phyloP scores from a whole-genome alignment of 1,284 basidiomycete species.

The Tilletia indica region DNA sequence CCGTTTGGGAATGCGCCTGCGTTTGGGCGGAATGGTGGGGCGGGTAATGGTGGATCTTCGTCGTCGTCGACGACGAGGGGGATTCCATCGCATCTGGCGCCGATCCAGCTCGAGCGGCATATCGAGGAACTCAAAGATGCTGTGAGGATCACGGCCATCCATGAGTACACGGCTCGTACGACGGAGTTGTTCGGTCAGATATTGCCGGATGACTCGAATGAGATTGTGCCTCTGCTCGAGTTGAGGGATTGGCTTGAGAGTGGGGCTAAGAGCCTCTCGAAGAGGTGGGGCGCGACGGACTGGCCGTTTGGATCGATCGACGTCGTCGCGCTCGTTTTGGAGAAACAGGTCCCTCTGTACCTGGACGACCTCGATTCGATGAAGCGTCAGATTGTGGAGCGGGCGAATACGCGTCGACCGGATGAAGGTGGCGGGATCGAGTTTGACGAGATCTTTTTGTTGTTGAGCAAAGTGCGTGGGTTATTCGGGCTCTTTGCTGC shows the following conservation, averaged over 20 bases:
- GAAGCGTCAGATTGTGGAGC: conserved; percentile 45
- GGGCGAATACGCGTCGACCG: conserved; percentile 26
- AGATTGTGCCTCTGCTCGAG: conserved; percentile 70
- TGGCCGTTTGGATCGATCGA: conserved; percentile 56
- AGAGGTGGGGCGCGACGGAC: neutral
- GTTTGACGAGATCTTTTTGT: conserved; percentile 71
- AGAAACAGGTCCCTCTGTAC: conserved; percentile 71
- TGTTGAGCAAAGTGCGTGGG: conserved; percentile 74
- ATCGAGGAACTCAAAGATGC: conserved; percentile 57
- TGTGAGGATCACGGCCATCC: conserved; percentile 68
- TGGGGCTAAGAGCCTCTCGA: conserved; percentile 18
- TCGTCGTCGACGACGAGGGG: neutral
- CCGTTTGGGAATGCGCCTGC: neutral
- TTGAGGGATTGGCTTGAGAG: conserved; percentile 89
- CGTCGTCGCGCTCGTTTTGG: conserved; percentile 70
- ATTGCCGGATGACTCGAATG: conserved; percentile 64
- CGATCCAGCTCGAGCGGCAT: conserved; percentile 40
- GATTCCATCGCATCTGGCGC: neutral
- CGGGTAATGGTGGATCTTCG: neutral
- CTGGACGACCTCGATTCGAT: conserved; percentile 66
- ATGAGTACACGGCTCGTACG: conserved; percentile 65
- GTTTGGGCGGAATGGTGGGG: neutral
- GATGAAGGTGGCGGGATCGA: conserved; percentile 37
- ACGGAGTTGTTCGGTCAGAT: conserved; percentile 63
- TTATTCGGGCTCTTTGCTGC: conserved; percentile 75